Base-by-base conservation (phyloP, 2,329 filamentous ascomycete species). In the Phoma sp. region DNA sequence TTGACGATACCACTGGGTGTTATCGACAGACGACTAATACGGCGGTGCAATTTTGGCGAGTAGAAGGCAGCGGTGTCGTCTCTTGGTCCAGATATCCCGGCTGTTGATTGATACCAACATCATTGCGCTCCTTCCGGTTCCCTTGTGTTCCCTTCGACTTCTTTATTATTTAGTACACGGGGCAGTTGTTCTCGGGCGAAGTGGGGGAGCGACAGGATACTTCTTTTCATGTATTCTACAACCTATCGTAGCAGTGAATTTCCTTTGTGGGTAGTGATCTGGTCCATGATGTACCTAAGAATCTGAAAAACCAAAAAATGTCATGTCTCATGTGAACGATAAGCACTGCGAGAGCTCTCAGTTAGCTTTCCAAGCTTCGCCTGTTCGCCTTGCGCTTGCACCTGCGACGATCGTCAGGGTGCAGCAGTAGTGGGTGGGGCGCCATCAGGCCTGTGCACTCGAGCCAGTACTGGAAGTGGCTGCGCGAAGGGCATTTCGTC, bases 101-200 rank as follows among this genome's bases (percentile, higher is more conserved):
- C 71, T 69, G 73, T 73, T 75, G 73, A 74, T 75, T 74, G 74
- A 75, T 75, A 75, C 74, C 74, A 75, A 73, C 72, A 74, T 73
- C 72, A 74, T 74, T 74, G 74, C 74, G 66, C 70, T 74, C 72
- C 67, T 74, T 73, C 62, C 53, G 59, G 50, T 70, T 68, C 62
- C 61, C 65, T 67, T 69, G 60, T 59, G 60, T 67, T 56, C 60
- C 63, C 59, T 69, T 71, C 59, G 55, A 63, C 59, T 69, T 66
- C 20, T 66, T 68, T 69, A 70, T 69, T 73, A 64, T 72, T 72
- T 74, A 73, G 69, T 72, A 68, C 60, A 65, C 53, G 65, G 61
- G 45, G 65, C 65, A 73, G 71, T 64, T 64, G 67, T 68, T 64
- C 60, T 59, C 57, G 60, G 54, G 64, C 56, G 60, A 62, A 53